Percentiles rank a stretch among this genome's conserved stretches.
phyloP scores from a whole-genome alignment of 2,329 filamentous ascomycete genomes.

The Pseudodiploospora longispora region DNA sequence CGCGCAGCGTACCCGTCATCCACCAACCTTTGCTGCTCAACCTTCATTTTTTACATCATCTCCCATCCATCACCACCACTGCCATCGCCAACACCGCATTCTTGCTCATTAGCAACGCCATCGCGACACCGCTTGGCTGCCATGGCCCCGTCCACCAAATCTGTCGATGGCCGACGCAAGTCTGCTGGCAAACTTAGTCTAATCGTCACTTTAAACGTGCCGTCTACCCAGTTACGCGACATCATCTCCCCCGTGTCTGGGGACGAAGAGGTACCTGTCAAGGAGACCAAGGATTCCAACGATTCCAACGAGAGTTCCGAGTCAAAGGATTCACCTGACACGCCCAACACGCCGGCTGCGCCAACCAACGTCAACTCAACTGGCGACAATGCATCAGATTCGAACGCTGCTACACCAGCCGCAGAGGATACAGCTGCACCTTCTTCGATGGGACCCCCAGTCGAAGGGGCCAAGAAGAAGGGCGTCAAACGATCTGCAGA shows the following conservation, averaged over 20 bases:
- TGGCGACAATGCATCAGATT: constrained; percentile 51
- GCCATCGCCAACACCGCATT: constrained; percentile 11
- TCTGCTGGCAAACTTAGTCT: constrained; percentile 27
- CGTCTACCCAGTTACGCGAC: constrained; percentile 41
- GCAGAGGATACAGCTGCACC: constrained; percentile 48
- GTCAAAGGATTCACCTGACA: constrained; percentile 36
- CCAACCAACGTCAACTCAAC: constrained; percentile 30
- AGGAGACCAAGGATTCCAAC: constrained; percentile 28
- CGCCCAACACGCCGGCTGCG: constrained; percentile 31
- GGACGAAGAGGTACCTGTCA: constrained; percentile 36
- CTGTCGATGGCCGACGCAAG: constrained; percentile 28
- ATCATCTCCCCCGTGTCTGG: constrained; percentile 36
- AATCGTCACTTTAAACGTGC: constrained; percentile 46
- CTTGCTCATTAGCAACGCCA: neutral
- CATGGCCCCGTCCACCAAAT: constrained; percentile 28
- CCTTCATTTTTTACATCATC: constrained; percentile 1
- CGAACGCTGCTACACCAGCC: constrained; percentile 51
- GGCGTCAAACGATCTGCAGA: constrained; percentile 62
- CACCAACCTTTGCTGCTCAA: constrained; percentile 6
- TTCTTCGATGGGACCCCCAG: constrained; percentile 50
- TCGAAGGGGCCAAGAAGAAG: constrained; percentile 64
- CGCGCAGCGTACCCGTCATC: constrained; percentile 8
- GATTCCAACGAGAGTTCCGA: constrained; percentile 25
- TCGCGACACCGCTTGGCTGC: constrained; percentile 2
- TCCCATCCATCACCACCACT: constrained; percentile 3